phyloP scores from a whole-genome alignment of 2,329 filamentous ascomycete genomes.

The Thielaviopsis euricoi region DNA sequence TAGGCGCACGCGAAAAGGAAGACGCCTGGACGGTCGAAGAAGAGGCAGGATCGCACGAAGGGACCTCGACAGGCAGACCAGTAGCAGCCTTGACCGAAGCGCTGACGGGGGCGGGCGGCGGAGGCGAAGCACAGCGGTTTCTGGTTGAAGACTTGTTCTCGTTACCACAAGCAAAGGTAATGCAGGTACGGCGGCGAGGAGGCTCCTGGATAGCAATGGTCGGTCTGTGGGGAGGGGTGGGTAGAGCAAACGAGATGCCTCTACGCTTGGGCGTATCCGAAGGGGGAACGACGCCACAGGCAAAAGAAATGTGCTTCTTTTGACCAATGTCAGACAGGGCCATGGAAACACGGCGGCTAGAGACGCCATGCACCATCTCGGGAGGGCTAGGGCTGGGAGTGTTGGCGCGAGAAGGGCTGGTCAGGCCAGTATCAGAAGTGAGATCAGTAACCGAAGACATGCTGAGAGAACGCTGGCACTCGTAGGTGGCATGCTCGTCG shows the following conservation, averaged over 20 bases:
- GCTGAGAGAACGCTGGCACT: conserved; percentile 28
- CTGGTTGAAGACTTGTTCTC: not conserved
- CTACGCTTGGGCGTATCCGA: not conserved
- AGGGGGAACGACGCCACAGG: conserved; percentile 6
- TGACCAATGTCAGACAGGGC: conserved; percentile 5
- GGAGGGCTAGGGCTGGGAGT: conserved; percentile 78
- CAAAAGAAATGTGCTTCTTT: conserved; percentile 13
- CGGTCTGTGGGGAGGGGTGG: not conserved
- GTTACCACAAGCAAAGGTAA: conserved; percentile 54
- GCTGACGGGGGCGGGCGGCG: conserved; percentile 3
- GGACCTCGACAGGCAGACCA: not conserved
- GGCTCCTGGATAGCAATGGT: conserved; percentile 1
- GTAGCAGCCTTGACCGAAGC: not conserved
- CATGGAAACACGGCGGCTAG: conserved; percentile 14
- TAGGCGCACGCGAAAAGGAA: not conserved
- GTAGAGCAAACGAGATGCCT: conserved; percentile 5
- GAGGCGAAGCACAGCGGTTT: conserved; percentile 8
- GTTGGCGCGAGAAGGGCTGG: conserved; percentile 73
- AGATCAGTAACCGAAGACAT: conserved; percentile 73
- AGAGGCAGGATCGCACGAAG: conserved; percentile 5
- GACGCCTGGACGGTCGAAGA: conserved; percentile 7
- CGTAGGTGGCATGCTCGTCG: conserved; percentile 41
- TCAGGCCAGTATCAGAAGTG: conserved; percentile 85
- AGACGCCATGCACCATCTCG: conserved; percentile 28
- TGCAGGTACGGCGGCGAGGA: conserved; percentile 38